Conservation (phyloP, 768 basidiomycete genomes). For the Leccinum broughii region DNA sequence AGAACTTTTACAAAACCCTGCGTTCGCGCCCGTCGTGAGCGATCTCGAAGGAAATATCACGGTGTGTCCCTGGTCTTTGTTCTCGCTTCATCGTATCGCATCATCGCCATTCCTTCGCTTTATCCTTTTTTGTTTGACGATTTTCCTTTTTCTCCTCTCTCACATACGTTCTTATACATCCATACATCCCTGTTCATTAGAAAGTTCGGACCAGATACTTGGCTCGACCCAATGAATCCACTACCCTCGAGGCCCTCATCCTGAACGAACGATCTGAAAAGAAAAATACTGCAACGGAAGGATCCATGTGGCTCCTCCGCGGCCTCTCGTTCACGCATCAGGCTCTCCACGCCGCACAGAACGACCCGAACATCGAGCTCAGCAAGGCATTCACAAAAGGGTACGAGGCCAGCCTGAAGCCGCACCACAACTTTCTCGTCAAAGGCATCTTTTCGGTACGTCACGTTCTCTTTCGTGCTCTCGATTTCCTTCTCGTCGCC, state of each 20-base stretch:
- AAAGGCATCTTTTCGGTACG: conserved; percentile 56
- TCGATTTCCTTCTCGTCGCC: neutral
- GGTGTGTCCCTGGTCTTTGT: conserved; percentile 45
- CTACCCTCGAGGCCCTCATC: conserved; percentile 83
- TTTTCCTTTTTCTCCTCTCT: neutral
- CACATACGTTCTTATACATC: neutral
- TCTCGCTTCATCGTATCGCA: neutral
- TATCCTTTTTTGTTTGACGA: neutral
- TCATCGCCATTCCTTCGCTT: neutral
- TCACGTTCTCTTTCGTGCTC: conserved; percentile 36
- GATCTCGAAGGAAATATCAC: conserved; percentile 92
- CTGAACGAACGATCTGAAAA: conserved; percentile 84
- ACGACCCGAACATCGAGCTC: conserved; percentile 57
- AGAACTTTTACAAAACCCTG: conserved; percentile 37
- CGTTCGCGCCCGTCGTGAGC: conserved; percentile 79
- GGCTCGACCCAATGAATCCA: conserved; percentile 59
- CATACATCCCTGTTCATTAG: conserved; percentile 39
- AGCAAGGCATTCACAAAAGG: conserved; percentile 72
- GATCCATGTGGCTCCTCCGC: conserved; percentile 90
- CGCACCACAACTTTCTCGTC: conserved; percentile 79
- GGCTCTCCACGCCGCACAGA: conserved; percentile 72
- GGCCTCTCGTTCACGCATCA: conserved; percentile 89
- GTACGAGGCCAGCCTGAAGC: conserved; percentile 81
- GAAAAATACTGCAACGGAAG: conserved; percentile 86
- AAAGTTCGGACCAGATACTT: conserved; percentile 88